Conservation (phyloP, 2,329 filamentous ascomycete genomes). For the Pyricularia grisea region DNA sequence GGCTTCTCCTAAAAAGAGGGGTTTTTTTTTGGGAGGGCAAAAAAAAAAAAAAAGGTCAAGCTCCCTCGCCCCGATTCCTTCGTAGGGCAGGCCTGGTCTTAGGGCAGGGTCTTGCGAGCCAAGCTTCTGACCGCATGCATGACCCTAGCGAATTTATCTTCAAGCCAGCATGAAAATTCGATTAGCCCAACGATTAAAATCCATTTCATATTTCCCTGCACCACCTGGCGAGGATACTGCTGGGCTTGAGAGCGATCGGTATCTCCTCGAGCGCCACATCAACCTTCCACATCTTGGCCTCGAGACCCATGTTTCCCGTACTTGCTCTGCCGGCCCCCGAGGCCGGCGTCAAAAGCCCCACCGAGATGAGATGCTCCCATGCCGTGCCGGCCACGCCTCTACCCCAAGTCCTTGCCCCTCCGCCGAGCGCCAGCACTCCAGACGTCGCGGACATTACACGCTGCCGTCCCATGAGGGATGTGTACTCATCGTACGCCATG, state of each 20-base stretch:
- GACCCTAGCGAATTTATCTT: too few species aligned
- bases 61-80: too few species aligned
- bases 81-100: neutral
- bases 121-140: neutral
- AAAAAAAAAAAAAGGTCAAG: too few species aligned
- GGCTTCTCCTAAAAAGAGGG: neutral
- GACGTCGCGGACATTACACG: constrained; percentile 61
- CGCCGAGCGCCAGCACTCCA: constrained; percentile 56
- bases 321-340: constrained; percentile 20
- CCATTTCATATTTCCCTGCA: constrained; percentile 57
- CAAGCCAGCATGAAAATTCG: neutral
- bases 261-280: constrained; percentile 76
- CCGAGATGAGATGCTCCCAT: constrained; percentile 65
- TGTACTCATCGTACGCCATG: constrained; percentile 82
- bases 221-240: constrained; percentile 58
- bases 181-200: neutral
- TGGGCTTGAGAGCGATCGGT: constrained; percentile 48
- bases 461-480: constrained; percentile 62
- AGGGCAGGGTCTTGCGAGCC: neutral
- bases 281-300: constrained; percentile 62
- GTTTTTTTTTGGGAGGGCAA: neutral
- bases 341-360: constrained; percentile 60
- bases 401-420: constrained; percentile 62
- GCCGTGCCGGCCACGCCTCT: constrained; percentile 62
- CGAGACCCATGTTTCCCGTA: constrained; percentile 42